A percentile compares a stretch with the other conserved stretches of the same genome.
Evolutionary conservation across 495 filamentous ascomycete species (phyloP).

Genomic region (Hyaloscypha finlandica): DNA sequence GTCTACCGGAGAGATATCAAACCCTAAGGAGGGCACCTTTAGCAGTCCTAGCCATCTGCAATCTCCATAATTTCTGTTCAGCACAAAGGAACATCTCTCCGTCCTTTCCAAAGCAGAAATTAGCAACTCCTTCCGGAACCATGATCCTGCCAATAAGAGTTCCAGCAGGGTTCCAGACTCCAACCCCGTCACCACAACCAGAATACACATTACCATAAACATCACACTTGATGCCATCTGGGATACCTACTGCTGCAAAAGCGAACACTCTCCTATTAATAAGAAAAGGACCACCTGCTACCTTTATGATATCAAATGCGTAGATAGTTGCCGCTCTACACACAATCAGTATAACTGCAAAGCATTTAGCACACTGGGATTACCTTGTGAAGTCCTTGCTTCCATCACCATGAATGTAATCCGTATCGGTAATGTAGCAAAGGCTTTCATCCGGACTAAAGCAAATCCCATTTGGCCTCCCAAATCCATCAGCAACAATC

Average conservation of each 20-base stretch:
- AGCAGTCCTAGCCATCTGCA: slow-evolving; percentile 36
- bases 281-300: slow-evolving; percentile 39
- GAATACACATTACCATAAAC: slow-evolving; percentile 60
- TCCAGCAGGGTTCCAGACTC: slow-evolving; percentile 60
- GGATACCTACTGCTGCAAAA: slow-evolving; percentile 52
- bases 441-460: slow-evolving; percentile 55
- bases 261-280: slow-evolving; percentile 57
- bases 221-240: slow-evolving; percentile 65
- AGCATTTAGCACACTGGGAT: neutral
- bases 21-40: slow-evolving; percentile 39
- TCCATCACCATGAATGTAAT: slow-evolving; percentile 31
- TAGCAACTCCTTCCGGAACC: slow-evolving; percentile 38
- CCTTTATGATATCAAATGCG: slow-evolving; percentile 28
- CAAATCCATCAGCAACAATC: slow-evolving; percentile 58
- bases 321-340: slow-evolving; percentile 39
- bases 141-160: slow-evolving; percentile 57
- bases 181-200: slow-evolving; percentile 62
- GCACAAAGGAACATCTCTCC: slow-evolving; percentile 46
- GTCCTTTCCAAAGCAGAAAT: slow-evolving; percentile 47
- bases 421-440: slow-evolving; percentile 60
- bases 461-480: slow-evolving; percentile 56
- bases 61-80: slow-evolving; percentile 44
- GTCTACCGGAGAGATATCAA: neutral
- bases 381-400: slow-evolving; percentile 27
- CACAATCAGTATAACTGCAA: slow-evolving; percentile 9